Base-by-base conservation (phyloP, 2,329 filamentous ascomycete genomes). In the Arthrobotrys sphaeroides region DNA sequence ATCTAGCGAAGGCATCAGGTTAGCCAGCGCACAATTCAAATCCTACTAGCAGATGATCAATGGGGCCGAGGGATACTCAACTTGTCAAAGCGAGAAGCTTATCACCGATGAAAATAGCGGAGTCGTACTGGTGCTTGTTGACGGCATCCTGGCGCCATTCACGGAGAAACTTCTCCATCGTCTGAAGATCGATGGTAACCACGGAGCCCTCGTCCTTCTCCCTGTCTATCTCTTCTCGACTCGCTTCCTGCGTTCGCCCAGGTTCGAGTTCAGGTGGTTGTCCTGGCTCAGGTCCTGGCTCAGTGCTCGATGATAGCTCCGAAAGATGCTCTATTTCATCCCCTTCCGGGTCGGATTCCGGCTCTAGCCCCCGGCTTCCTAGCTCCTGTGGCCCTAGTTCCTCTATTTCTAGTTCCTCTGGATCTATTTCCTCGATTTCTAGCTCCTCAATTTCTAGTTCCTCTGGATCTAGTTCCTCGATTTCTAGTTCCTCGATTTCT, bases 21-120 rank as follows among this genome's bases (percentile, higher is more conserved):
- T 40, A 42, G 20, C 28, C n/a, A 28, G 12, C 40, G 42, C 16
- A 28, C 12, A 16, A 18, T 42, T 16, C 6, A 18, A 40, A 40
- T 10, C 18, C 13, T 13, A 59, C 42, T 20, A 5, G 36, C 12
- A 5, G 31, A 33, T 33, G 36, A 6, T 28, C 16, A 18, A 42
- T 33, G 12, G 26, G 26, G 22, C 9, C 6, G 51, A 24, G 31
- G 26, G 45, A 62, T 18, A 69, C 38, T 64, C 53, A 83, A 97
- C 94, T 92, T 38, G 94, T 98, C 81, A 99, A 86, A 70, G 95
- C 95, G 70, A 98, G 87, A 79, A 99, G 87, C 85, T 99, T 99
- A 86, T 99, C 95, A 78, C 93, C 95, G 78, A 98, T 93, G 82
- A 96, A 98, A 80, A 98, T 94, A 81, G 95, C 95, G 33, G 94